These are phyloP conservation scores for Exobasidium rhododendri DNA, from an alignment of 1,284 basidiomycete genomes.

Conservation along the genomic window DNA sequence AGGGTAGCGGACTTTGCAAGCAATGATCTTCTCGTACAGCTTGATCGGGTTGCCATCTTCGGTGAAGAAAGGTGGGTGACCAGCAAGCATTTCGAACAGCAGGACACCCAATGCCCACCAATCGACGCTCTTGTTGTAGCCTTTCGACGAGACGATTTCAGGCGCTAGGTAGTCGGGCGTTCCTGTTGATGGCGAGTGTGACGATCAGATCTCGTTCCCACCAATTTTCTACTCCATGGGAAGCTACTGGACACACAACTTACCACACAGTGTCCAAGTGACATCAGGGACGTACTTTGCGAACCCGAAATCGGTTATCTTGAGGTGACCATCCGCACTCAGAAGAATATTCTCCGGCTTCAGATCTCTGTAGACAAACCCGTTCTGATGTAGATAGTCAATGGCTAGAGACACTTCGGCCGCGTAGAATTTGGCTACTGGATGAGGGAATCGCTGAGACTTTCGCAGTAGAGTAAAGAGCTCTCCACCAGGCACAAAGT, in stretches of 20 bases:
- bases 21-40: slow-evolving; percentile 91
- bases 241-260: slow-evolving; percentile 4
- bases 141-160: slow-evolving; percentile 70
- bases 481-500: slow-evolving; percentile 97
- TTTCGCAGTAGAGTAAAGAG: slow-evolving; percentile 65
- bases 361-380: slow-evolving; percentile 95
- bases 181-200: slow-evolving; percentile 9
- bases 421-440: slow-evolving; percentile 97
- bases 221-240: neutral
- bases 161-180: slow-evolving; percentile 73
- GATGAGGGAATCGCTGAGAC: slow-evolving; percentile 86
- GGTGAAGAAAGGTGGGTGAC: slow-evolving; percentile 54
- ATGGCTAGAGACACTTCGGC: slow-evolving; percentile 94
- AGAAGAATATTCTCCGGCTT: slow-evolving; percentile 97
- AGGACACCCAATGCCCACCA: slow-evolving; percentile 98
- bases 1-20: slow-evolving; percentile 85
- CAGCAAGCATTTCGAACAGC: slow-evolving; percentile 62
- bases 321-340: slow-evolving; percentile 90
- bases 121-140: slow-evolving; percentile 96
- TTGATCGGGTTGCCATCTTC: slow-evolving; percentile 66
- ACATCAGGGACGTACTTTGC: slow-evolving; percentile 85
- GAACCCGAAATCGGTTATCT: slow-evolving; percentile 97
- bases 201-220: too few species aligned
- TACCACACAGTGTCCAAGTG: slow-evolving; percentile 90
- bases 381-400: slow-evolving; percentile 81